A percentile compares a stretch with the other conserved stretches of the same genome.
Evolutionary conservation across 2,329 filamentous ascomycete species (phyloP).

Genomic region (Diaporthe caulivora): DNA sequence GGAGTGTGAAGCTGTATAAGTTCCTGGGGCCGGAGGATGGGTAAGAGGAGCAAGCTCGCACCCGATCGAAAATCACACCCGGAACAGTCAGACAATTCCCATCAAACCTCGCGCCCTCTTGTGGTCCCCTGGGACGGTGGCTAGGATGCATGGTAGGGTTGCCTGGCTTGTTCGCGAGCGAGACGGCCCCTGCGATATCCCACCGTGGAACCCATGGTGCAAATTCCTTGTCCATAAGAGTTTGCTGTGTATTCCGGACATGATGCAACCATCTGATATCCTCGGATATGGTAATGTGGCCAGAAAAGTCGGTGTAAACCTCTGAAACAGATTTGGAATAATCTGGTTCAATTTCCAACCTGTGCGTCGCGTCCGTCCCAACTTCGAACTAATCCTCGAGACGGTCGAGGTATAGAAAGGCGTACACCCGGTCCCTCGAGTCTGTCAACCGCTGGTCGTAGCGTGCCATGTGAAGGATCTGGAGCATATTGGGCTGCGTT

Average conservation of each 20-base stretch:
- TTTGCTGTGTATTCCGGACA: background rate
- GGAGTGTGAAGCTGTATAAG: too few relatives aligned
- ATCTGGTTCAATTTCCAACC: background rate
- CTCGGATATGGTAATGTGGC: background rate
- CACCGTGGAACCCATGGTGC: slow-evolving; percentile 13
- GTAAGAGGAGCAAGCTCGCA: background rate
- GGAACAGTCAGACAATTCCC: background rate
- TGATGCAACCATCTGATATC: background rate
- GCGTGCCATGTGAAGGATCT: background rate
- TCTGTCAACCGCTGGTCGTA: background rate
- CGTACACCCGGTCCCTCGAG: background rate
- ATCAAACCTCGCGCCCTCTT: background rate
- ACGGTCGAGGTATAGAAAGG: background rate
- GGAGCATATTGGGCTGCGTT: background rate
- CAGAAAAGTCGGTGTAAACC: background rate
- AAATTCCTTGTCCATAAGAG: background rate
- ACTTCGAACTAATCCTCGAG: background rate
- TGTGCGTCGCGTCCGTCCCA: background rate
- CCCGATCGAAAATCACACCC: background rate
- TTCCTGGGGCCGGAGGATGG: background rate
- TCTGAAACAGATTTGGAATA: background rate
- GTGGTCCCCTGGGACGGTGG: too few relatives aligned
- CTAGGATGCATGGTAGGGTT: background rate
- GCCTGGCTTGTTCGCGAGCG: background rate
- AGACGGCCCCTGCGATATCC: background rate